Evolutionary conservation across 2,329 filamentous ascomycete genomes (phyloP).

Genomic region (Fusarium keratoplasticum): DNA sequence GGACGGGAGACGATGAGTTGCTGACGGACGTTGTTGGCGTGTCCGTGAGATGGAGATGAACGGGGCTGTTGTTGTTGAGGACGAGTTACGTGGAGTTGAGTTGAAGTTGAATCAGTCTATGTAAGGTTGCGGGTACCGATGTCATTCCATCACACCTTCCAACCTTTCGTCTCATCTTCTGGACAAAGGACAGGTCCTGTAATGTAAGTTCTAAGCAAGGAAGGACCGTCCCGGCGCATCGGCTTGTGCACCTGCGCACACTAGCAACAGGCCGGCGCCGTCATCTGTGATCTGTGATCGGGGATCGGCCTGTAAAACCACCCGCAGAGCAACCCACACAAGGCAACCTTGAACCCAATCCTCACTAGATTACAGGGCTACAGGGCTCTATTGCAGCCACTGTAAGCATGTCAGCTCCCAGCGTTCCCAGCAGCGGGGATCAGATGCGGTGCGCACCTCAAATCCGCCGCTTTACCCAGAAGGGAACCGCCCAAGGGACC

Average conservation of each 20-base stretch:
- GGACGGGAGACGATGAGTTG: not conserved
- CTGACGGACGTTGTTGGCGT: not conserved
- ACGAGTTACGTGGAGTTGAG: not conserved
- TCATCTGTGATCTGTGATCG: slow-evolving; percentile 4
- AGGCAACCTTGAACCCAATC: slow-evolving; percentile 4
- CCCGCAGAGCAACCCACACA: slow-evolving; percentile 8
- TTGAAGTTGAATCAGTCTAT: not conserved
- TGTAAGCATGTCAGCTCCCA: slow-evolving; percentile 24
- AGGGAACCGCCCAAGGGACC: not conserved
- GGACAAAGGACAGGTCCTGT: not conserved
- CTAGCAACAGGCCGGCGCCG: slow-evolving; percentile 1
- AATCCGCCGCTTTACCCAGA: slow-evolving; percentile 28
- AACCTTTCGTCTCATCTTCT: slow-evolving; percentile 4
- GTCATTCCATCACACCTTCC: slow-evolving; percentile 11
- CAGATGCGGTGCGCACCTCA: slow-evolving; percentile 31
- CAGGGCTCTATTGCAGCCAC: slow-evolving; percentile 24
- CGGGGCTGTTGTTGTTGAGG: slow-evolving; percentile 7
- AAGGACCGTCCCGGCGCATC: slow-evolving; percentile 27
- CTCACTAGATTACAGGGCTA: not conserved
- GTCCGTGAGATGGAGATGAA: not conserved
- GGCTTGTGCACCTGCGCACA: slow-evolving; percentile 24
- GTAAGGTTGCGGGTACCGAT: not conserved
- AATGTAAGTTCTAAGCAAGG: slow-evolving; percentile 14
- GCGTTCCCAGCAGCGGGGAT: slow-evolving; percentile 21
- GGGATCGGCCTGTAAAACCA: slow-evolving; percentile 12